A percentile compares a stretch with the other conserved stretches of the same genome.
Conservation (phyloP, 225 moss, liverwort and hornwort species). For the Bryoerythrophyllum caledonicum region DNA sequence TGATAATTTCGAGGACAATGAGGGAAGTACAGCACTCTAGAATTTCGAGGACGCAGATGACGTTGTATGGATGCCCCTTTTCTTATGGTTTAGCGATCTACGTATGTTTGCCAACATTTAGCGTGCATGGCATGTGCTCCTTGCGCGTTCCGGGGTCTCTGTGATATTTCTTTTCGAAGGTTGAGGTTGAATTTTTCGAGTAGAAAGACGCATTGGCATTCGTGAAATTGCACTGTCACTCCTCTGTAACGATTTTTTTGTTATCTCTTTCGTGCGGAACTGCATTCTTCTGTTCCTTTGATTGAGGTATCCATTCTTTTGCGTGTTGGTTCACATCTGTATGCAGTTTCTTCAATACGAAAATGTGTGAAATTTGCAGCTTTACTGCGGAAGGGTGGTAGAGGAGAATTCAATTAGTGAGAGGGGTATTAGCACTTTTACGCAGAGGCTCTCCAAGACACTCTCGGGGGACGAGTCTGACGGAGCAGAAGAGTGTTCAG, state of each 20-base stretch:
- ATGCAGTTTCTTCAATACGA: too few relatives aligned
- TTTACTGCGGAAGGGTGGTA: conserved; percentile 55
- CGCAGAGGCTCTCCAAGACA: conserved; percentile 58
- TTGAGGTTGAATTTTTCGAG: too few relatives aligned
- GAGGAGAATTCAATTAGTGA: conserved; percentile 68
- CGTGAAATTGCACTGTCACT: too few relatives aligned
- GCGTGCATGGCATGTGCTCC: not conserved
- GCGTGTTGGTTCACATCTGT: not conserved
- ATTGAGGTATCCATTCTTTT: conserved; percentile 10
- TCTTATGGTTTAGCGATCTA: not conserved
- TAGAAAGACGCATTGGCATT: too few relatives aligned
- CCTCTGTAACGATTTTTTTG: too few relatives aligned
- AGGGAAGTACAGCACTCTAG: not conserved
- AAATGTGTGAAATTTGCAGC: conserved; percentile 46
- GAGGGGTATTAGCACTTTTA: conserved; percentile 67
- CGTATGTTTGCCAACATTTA: not conserved
- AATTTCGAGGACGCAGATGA: not conserved
- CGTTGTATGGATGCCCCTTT: conserved; percentile 3
- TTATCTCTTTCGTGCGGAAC: too few relatives aligned
- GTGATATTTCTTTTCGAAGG: not conserved
- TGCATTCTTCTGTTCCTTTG: not conserved
- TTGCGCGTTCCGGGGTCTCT: not conserved
- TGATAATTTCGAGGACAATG: not conserved
- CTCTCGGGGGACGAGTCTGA: conserved; percentile 55
- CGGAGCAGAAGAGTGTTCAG: conserved; percentile 38